Evolutionary conservation across 2,329 filamentous ascomycete species (phyloP).

Genomic region (Penicillium sp.): DNA sequence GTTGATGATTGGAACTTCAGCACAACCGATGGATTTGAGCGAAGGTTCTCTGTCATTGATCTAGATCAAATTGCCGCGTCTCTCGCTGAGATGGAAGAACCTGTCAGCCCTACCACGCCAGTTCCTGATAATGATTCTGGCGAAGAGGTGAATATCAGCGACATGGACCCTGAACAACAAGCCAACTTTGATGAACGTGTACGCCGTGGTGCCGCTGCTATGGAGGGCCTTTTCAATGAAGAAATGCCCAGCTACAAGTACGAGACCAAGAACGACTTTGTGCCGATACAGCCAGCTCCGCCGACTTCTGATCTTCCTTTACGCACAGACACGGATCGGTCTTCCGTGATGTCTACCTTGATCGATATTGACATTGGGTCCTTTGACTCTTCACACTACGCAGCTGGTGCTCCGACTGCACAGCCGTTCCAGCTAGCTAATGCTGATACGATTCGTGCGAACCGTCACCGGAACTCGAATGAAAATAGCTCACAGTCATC

Average conservation of each 20-base stretch:
- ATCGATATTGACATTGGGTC: constrained; percentile 58
- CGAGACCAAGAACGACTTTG: constrained; percentile 52
- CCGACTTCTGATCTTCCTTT: constrained; percentile 56
- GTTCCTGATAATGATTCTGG: constrained; percentile 25
- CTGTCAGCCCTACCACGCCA: constrained; percentile 33
- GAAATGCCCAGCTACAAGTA: constrained; percentile 58
- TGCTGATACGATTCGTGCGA: constrained; percentile 57
- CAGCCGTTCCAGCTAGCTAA: constrained; percentile 52
- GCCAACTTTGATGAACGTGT: constrained; percentile 58
- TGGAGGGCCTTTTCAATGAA: constrained; percentile 59
- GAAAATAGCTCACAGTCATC: constrained; percentile 34
- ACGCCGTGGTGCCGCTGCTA: constrained; percentile 54
- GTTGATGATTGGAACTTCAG: constrained; percentile 65
- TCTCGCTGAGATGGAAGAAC: constrained; percentile 44
- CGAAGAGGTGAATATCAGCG: constrained; percentile 31
- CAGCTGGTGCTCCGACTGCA: constrained; percentile 51
- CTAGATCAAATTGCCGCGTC: constrained; percentile 48
- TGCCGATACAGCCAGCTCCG: constrained; percentile 43
- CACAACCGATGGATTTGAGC: constrained; percentile 61
- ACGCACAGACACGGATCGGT: constrained; percentile 46
- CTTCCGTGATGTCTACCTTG: constrained; percentile 48
- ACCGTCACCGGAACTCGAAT: constrained; percentile 42
- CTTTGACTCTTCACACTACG: constrained; percentile 51
- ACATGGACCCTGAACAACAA: constrained; percentile 46
- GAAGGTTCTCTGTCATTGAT: constrained; percentile 48